phyloP scores from a whole-genome alignment of 495 filamentous ascomycete species.

The Penicillium canescens region DNA sequence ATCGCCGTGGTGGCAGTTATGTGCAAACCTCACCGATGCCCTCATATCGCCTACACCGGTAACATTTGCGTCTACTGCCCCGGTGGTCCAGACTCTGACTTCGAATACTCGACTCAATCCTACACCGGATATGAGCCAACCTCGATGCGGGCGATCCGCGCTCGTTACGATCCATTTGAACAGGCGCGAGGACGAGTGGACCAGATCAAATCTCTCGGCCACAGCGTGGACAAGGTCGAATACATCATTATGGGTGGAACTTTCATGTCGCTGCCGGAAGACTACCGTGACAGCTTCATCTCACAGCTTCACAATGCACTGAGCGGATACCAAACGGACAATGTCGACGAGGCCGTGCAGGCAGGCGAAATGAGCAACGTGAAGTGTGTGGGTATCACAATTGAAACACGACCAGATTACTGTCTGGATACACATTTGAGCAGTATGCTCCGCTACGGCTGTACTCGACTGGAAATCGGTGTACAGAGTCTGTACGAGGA shows the following conservation, averaged over 20 bases:
- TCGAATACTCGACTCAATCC: constrained; percentile 97
- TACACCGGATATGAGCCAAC: constrained; percentile 99
- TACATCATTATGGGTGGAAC: constrained; percentile 99
- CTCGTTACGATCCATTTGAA: constrained; percentile 96
- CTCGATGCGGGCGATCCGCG: constrained; percentile 96
- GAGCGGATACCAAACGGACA: constrained; percentile 84
- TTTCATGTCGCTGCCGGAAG: constrained; percentile 92
- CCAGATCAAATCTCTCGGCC: constrained; percentile 90
- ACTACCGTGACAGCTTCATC: constrained; percentile 90
- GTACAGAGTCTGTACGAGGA: constrained; percentile 98
- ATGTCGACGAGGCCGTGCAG: constrained; percentile 92
- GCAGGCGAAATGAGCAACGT: constrained; percentile 90
- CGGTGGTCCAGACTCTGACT: constrained; percentile 94
- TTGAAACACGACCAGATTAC: constrained; percentile 96
- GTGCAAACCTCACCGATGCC: constrained; percentile 98
- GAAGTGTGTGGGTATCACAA: constrained; percentile 98
- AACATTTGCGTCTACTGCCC: constrained; percentile 99
- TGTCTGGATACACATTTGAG: constrained; percentile 89
- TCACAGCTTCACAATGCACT: constrained; percentile 95
- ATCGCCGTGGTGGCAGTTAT: constrained; percentile 99
- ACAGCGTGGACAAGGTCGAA: constrained; percentile 98
- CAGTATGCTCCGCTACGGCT: constrained; percentile 94
- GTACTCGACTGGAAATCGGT: constrained; percentile 90
- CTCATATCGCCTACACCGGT: constrained; percentile 95
- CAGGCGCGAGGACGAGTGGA: constrained; percentile 95